Evolutionary conservation across 169 alveolate genomes (phyloP).

Genomic region (Eimeria praecox): DNA sequence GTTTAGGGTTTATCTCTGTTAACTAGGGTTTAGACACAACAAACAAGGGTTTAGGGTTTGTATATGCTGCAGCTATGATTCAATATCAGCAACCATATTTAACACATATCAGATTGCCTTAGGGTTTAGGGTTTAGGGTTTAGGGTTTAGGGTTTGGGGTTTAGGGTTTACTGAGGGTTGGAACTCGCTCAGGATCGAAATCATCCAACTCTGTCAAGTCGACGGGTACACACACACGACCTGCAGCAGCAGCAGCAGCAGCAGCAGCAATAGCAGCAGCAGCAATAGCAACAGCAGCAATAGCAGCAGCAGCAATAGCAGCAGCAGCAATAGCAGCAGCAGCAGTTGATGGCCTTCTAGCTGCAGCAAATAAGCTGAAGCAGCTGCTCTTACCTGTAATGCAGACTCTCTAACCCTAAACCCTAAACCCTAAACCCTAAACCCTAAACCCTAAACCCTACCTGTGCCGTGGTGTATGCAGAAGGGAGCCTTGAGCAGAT

Average conservation of each 20-base stretch:
- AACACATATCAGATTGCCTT: background rate
- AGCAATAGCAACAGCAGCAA: slow-evolving; percentile 26
- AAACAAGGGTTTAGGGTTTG: no score
- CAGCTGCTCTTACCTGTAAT: no score
- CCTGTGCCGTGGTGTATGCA: slow-evolving; percentile 96
- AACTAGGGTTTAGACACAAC: no score
- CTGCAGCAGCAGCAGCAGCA: slow-evolving; percentile 65
- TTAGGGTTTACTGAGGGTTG: slow-evolving; percentile 42
- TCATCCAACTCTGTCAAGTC: slow-evolving; percentile 62
- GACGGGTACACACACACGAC: slow-evolving; percentile 82
- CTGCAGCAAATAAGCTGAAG: no score
- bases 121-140: slow-evolving; percentile 34
- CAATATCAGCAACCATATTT: background rate
- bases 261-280: background rate
- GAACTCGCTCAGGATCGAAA: slow-evolving; percentile 77
- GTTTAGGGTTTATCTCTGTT: no score
- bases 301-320: background rate
- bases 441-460: background rate
- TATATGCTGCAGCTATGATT: background rate
- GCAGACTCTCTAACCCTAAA: background rate
- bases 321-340: background rate
- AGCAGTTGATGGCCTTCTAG: background rate
- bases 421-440: background rate
- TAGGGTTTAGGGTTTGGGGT: slow-evolving; percentile 33
- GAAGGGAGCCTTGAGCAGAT: slow-evolving; percentile 94